Evolutionary conservation across 2,329 filamentous ascomycete genomes (phyloP).

Genomic region (Penicillium sp.): DNA sequence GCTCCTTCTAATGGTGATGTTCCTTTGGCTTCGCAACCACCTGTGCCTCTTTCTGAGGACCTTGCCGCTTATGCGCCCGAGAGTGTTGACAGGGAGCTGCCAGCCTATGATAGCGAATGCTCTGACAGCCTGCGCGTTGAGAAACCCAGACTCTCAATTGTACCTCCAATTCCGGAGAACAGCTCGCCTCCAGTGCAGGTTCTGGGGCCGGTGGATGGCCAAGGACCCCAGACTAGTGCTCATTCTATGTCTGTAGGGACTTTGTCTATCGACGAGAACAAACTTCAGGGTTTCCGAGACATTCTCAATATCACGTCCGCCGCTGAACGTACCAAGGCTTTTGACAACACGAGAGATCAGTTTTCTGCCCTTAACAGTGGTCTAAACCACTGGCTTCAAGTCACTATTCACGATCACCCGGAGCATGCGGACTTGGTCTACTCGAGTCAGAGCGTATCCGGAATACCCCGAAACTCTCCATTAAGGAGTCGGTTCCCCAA

Average conservation of each 20-base stretch:
- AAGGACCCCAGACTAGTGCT: conserved; percentile 8
- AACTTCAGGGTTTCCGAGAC: conserved; percentile 67
- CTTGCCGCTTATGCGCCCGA: background rate
- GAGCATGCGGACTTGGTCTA: conserved; percentile 52
- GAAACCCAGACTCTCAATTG: conserved; percentile 33
- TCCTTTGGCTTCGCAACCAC: conserved; percentile 22
- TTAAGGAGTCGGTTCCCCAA: conserved; percentile 45
- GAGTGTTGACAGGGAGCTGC: conserved; percentile 4
- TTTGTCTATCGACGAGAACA: conserved; percentile 31
- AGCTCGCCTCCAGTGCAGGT: conserved; percentile 16
- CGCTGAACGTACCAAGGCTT: conserved; percentile 70
- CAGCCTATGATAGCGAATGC: conserved; percentile 6
- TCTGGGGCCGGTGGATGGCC: conserved; percentile 5
- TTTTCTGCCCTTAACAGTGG: conserved; percentile 75
- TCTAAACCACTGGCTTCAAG: conserved; percentile 60
- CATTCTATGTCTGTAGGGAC: conserved; percentile 12
- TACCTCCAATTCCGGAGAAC: conserved; percentile 27
- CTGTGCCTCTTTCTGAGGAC: conserved; percentile 17
- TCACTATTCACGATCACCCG: conserved; percentile 51
- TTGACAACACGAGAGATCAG: conserved; percentile 68
- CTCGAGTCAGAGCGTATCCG: conserved; percentile 33
- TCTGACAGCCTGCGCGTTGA: conserved; percentile 17
- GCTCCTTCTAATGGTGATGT: conserved; percentile 2
- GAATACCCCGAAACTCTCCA: conserved; percentile 30
- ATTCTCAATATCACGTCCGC: conserved; percentile 70